phyloP scores from a whole-genome alignment of 2,329 filamentous ascomycete species.

The Drechslera avenae region DNA sequence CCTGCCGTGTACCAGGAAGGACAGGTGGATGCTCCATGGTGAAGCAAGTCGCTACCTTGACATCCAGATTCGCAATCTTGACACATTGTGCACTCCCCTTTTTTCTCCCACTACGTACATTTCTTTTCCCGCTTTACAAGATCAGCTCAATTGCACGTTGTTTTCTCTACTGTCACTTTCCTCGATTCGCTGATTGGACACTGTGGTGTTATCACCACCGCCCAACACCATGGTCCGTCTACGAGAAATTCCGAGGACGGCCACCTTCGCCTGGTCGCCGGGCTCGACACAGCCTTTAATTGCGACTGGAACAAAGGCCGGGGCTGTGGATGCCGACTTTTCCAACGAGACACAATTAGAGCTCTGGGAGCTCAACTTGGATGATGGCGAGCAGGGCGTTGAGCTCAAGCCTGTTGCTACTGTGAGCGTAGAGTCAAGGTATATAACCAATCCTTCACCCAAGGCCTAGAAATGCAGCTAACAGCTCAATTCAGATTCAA shows the following conservation, averaged over 20 bases:
- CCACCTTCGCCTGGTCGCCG: conserved; percentile 96
- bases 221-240: conserved; percentile 81
- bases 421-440: conserved; percentile 90
- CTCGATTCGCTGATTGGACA: conserved; percentile 31
- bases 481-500: conserved; percentile 73
- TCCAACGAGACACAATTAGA: conserved; percentile 96
- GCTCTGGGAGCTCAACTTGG: conserved; percentile 90
- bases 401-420: conserved; percentile 86
- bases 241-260: conserved; percentile 94
- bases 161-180: conserved; percentile 25
- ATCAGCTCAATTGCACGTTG: conserved; percentile 14
- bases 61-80: conserved; percentile 17
- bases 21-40: conserved; percentile 44
- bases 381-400: conserved; percentile 73
- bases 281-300: conserved; percentile 78
- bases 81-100: conserved; percentile 28
- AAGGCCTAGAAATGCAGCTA: conserved; percentile 17
- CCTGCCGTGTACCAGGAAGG: conserved; percentile 35
- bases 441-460: conserved; percentile 31
- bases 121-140: conserved; percentile 16
- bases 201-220: conserved; percentile 38
- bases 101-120: conserved; percentile 26
- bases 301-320: conserved; percentile 91
- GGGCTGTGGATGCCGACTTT: conserved; percentile 95
- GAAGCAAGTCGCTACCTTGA: conserved; percentile 34